Evolutionary conservation across 495 filamentous ascomycete species (phyloP), one percentile per base, ranked within the genome.

Genomic region (Talaromyces stipitatus): DNA sequence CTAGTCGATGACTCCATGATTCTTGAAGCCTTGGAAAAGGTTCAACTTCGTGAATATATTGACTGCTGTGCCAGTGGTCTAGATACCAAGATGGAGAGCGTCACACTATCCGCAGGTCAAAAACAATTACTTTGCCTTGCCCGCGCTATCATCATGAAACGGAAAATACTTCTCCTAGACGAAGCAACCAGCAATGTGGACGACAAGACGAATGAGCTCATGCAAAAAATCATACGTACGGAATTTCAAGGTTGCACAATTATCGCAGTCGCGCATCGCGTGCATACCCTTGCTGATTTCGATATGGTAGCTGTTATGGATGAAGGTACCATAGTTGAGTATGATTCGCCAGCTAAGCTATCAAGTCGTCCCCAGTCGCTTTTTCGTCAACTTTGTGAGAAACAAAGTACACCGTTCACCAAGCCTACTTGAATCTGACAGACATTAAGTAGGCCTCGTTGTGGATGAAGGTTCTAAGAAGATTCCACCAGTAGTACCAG

Each of bases 81-180:
- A 2, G 69, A 69, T 11, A 72, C 65, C 0, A 61, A 66, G 1
- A 66, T 81, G 54, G 63, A 81, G 88, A 97, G 61, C 84, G 82
- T 20, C 73, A 83, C 0, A 75, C 85, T 98, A 10, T 97, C 94
- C 2, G 92, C 97, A 74, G 94, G 94, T 29, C 94, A 98, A 66
- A 82, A 87, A 4, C 94, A 98, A 71, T 87, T 98, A 11, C 78
- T 98, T 43, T 97, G 94, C 62, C 85, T 98, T 12, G 94, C 94
- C 2, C 86, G 94, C 18, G 94, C 94, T 0, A 72, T 75, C 33
- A 84, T 95, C 30, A 75, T 82, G 4, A 79, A 83, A 0, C 89
- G 89, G 10, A 87, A 87, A 62, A 85, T 96, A 58, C 86, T 96
- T 80, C 83, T 96, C 7, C 78, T 96, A 10, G 90, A 94, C 69